phyloP scores from a whole-genome alignment of 106 monocot genomes.

The Dendrobium officinale region DNA sequence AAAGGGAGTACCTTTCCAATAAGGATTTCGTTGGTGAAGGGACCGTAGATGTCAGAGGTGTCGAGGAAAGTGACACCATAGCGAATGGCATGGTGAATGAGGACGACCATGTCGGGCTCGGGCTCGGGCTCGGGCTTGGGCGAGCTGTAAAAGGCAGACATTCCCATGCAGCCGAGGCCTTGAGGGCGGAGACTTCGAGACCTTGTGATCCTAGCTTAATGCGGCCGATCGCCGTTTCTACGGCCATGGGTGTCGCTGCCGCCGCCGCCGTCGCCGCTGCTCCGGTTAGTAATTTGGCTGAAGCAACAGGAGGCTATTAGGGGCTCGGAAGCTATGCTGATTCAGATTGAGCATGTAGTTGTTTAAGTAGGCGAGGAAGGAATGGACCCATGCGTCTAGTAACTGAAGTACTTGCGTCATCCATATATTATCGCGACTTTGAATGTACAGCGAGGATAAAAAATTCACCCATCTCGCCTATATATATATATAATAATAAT shows the following conservation, averaged over 20 bases:
- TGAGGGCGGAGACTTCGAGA: no score
- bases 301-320: no score
- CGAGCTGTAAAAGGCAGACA: conserved; percentile 46
- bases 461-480: no score
- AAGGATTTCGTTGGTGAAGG: conserved; percentile 35
- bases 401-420: neutral
- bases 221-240: no score
- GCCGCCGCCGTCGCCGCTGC: no score
- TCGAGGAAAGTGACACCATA: conserved; percentile 46
- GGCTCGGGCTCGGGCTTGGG: conserved; percentile 33
- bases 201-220: no score
- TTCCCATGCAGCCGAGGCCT: no score
- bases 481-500: no score
- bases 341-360: neutral
- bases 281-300: neutral
- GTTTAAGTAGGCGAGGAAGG: neutral
- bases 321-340: no score
- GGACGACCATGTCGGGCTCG: conserved; percentile 37
- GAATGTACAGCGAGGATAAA: no score
- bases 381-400: neutral
- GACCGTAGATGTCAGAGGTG: conserved; percentile 24
- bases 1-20: conserved; percentile 29
- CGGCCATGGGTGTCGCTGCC: no score
- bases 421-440: no score
- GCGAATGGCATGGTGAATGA: conserved; percentile 34